Base-by-base conservation (phyloP, 306 rosid genomes). In the Citrullus mucosospermus region DNA sequence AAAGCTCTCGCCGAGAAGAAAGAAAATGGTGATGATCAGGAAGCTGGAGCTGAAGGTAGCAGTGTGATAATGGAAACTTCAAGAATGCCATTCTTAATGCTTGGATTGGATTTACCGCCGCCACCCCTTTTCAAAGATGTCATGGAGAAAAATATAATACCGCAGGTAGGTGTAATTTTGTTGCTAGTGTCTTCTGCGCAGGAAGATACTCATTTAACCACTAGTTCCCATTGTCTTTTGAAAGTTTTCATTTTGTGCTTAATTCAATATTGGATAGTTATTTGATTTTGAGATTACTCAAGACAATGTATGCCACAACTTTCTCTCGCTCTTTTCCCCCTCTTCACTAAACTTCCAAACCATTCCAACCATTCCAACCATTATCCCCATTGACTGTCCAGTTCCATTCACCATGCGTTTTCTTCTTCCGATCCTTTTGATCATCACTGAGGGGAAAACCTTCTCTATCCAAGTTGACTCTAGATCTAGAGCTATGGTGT, bases 141-240 rank as follows among this genome's bases (percentile, higher is more conserved):
- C 74, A 92, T 92, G 98, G 98, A 95, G 92, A 95, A 95, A 86
- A 95, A 95, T 81, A 95, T 92, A 72, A 95, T 95, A 86, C 98
- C 98, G 22, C 97, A 95, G 98, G 98, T 95, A 82, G 73, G 39
- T 20, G 57, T 36, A 16, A 12, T 39, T 59, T 22, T 39, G 16
- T 58, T 57, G 14, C 50, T 75, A 8, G 16, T 75, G 32, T 20
- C 51, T 53, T 32, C 34, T 38, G 63, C 6, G 15, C 78, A 30
- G 46, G 11, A 9, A 17, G 66, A 55, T 75, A 11, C 48, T 50
- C 17, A n/a, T 68, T 4, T 32, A 68, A 43, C 36, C 36, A 56
- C 5, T 38, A 55, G 9, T 57, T 17, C 17, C 63, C 36, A 57
- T 10, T 75, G 11, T 71, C 41, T 34, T 34, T 32, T 39, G 50